Conservation (phyloP, 176 grass and related monocot genomes). For the Tillandsia fasciculata region DNA sequence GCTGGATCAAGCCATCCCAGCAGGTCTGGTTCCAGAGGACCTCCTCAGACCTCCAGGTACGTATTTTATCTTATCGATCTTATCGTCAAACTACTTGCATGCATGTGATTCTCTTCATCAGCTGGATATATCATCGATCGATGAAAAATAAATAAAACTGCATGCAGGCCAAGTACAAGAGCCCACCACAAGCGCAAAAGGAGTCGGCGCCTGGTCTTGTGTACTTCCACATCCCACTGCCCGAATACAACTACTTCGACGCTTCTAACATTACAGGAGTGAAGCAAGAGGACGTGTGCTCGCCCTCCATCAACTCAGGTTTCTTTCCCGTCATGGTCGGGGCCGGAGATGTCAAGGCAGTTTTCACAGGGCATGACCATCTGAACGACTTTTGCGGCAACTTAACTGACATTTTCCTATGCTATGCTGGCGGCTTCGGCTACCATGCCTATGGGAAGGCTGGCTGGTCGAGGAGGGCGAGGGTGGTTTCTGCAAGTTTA, state of each 20-base stretch:
- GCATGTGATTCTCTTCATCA: too few species aligned
- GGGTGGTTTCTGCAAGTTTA: slow-evolving; percentile 69
- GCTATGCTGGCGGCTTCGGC: slow-evolving; percentile 90
- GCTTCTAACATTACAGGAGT: slow-evolving; percentile 60
- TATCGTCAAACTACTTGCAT: too few species aligned
- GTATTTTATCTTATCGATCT: too few species aligned
- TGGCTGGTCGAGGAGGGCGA: slow-evolving; percentile 82
- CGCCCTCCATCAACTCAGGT: slow-evolving; percentile 71
- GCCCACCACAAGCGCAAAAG: slow-evolving; percentile 39
- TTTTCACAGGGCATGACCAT: slow-evolving; percentile 87
- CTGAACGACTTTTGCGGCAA: slow-evolving; percentile 80
- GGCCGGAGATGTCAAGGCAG: slow-evolving; percentile 77
- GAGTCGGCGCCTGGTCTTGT: slow-evolving; percentile 53
- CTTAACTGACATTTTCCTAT: slow-evolving; percentile 58
- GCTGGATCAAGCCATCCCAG: slow-evolving; percentile 87
- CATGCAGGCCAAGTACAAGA: slow-evolving; percentile 41
- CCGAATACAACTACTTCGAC: slow-evolving; percentile 59
- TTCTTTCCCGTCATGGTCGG: slow-evolving; percentile 84
- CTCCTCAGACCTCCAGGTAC: slow-evolving; percentile 62
- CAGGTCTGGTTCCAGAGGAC: slow-evolving; percentile 80
- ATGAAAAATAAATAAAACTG: too few species aligned
- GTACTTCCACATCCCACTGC: slow-evolving; percentile 95
- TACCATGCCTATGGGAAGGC: slow-evolving; percentile 95
- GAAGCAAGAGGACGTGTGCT: slow-evolving; percentile 74
- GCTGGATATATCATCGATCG: too few species aligned